Conservation (phyloP, 108 stramenopile genomes). For the Discostella pseudostelligera region DNA sequence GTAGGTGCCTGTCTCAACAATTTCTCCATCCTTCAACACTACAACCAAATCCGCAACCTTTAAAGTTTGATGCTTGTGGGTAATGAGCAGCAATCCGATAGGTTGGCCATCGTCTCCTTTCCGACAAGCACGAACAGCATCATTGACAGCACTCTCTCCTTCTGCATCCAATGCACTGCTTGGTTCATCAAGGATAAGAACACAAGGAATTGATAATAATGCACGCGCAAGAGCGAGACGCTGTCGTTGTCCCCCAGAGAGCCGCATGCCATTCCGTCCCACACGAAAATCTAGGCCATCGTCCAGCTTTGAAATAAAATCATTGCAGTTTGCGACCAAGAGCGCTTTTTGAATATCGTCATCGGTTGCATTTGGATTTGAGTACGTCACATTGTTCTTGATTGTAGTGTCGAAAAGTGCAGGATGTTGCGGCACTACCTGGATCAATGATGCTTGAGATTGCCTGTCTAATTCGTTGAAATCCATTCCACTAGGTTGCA, state of each 20-base stretch:
- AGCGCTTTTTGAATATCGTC: slow-evolving; percentile 57
- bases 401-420: slow-evolving; percentile 77
- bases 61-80: slow-evolving; percentile 71
- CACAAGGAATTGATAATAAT: slow-evolving; percentile 78
- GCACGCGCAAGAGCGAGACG: slow-evolving; percentile 94
- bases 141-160: slow-evolving; percentile 70
- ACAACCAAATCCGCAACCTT: slow-evolving; percentile 61
- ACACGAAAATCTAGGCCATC: slow-evolving; percentile 79
- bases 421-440: slow-evolving; percentile 92
- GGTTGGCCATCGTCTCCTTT: slow-evolving; percentile 23
- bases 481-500: slow-evolving; percentile 41
- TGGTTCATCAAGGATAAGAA: slow-evolving; percentile 93
- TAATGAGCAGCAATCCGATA: slow-evolving; percentile 67
- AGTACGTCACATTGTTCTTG: slow-evolving; percentile 78
- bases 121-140: slow-evolving; percentile 67
- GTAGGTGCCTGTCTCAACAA: slow-evolving; percentile 59
- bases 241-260: slow-evolving; percentile 96
- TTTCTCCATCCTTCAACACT: slow-evolving; percentile 68
- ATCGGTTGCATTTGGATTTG: slow-evolving; percentile 53
- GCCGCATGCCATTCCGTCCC: slow-evolving; percentile 80
- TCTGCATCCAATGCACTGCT: slow-evolving; percentile 74
- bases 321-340: slow-evolving; percentile 63
- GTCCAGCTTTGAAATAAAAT: slow-evolving; percentile 68
- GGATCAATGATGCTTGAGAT: slow-evolving; percentile 64
- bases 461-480: slow-evolving; percentile 49